Conservation (phyloP, 2,329 filamentous ascomycete genomes). For the Nigrograna mackinnonii region DNA sequence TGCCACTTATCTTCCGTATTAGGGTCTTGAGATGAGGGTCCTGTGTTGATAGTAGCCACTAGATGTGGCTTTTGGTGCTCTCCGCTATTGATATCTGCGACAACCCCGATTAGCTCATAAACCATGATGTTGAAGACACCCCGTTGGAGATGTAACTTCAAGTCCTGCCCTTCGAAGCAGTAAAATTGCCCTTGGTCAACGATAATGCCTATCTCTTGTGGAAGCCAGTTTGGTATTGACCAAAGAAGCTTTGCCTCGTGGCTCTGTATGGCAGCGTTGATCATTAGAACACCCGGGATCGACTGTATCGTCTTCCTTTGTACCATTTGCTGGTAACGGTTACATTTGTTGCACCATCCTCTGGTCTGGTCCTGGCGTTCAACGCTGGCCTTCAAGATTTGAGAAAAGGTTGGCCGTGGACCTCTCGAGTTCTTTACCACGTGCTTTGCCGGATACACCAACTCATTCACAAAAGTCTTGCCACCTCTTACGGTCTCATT, state of each 20-base stretch:
- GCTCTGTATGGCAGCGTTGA: conserved; percentile 77
- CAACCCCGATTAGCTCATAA: conserved; percentile 88
- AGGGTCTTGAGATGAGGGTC: conserved; percentile 64
- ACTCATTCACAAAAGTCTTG: conserved; percentile 80
- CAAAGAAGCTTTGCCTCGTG: conserved; percentile 79
- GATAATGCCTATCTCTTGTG: conserved; percentile 91
- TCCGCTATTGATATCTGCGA: conserved; percentile 85
- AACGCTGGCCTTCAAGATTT: conserved; percentile 88
- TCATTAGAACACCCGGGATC: conserved; percentile 82
- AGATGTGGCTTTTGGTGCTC: conserved; percentile 88
- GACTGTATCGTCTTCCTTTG: conserved; percentile 83
- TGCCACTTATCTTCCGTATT: conserved; percentile 79
- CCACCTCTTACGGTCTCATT: conserved; percentile 83
- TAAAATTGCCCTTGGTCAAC: conserved; percentile 90
- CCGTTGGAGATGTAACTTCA: conserved; percentile 77
- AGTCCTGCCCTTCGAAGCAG: conserved; percentile 90
- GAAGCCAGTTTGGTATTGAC: conserved; percentile 88
- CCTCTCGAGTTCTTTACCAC: conserved; percentile 60
- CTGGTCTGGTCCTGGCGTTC: conserved; percentile 86
- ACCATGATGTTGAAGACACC: conserved; percentile 81
- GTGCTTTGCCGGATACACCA: conserved; percentile 74
- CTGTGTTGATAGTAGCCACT: conserved; percentile 86
- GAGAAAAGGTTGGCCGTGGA: conserved; percentile 70
- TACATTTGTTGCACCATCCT: conserved; percentile 92
- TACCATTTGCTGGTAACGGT: conserved; percentile 84